Percentiles rank a stretch among this genome's conserved stretches.
These are phyloP conservation scores for Lipomyces lipofer DNA, from an alignment of 805 yeast species.

Conservation along the genomic window DNA sequence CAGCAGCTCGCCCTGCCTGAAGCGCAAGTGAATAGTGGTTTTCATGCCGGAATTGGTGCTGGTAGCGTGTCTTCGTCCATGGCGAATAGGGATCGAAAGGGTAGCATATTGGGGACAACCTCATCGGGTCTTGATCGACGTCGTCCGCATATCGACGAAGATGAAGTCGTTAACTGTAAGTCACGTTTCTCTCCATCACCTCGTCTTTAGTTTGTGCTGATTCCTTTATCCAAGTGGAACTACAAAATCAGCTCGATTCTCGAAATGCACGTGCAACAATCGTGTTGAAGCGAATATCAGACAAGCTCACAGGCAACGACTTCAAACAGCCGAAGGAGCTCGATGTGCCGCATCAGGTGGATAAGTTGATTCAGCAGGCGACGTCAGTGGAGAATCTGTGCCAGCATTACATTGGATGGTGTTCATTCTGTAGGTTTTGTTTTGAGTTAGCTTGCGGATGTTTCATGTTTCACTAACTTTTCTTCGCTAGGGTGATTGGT, in stretches of 20 bases:
- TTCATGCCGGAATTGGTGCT: neutral
- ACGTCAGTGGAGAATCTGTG: conserved; percentile 94
- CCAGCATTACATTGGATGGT: conserved; percentile 98
- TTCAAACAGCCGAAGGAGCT: conserved; percentile 70
- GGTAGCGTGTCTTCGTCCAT: conserved; percentile 34
- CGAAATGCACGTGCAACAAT: conserved; percentile 88
- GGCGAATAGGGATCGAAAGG: conserved; percentile 46
- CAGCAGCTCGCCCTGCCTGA: too few relatives aligned
- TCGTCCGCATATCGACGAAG: conserved; percentile 56
- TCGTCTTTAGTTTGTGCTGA: neutral
- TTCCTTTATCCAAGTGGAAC: conserved; percentile 44
- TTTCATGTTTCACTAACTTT: neutral
- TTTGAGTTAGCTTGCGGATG: conserved; percentile 3
- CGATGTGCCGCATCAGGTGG: conserved; percentile 87
- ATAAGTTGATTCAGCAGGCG: conserved; percentile 90
- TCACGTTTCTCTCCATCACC: neutral
- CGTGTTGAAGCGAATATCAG: conserved; percentile 85
- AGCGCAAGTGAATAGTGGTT: too few relatives aligned
- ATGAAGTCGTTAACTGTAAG: conserved; percentile 59
- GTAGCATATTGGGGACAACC: conserved; percentile 14
- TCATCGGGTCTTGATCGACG: conserved; percentile 28
- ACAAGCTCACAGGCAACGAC: conserved; percentile 92
- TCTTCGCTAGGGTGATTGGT: neutral
- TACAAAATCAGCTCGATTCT: conserved; percentile 65
- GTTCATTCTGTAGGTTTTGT: conserved; percentile 78